Evolutionary conservation across 768 basidiomycete genomes (phyloP).

Genomic region (Sporobolomyces roseus): DNA sequence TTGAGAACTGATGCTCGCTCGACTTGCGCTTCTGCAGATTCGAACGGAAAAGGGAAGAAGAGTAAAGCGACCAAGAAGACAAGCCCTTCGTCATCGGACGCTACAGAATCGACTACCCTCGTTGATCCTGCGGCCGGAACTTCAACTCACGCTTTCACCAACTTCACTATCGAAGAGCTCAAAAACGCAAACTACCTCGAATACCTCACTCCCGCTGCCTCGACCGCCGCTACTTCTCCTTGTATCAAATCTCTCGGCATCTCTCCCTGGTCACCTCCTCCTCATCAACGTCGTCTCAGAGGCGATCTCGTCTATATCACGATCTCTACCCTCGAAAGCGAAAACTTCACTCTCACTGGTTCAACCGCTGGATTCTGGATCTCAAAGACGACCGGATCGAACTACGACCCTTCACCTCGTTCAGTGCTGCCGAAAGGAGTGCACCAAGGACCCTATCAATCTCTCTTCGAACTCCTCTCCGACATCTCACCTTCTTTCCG

Average conservation of each 20-base stretch:
- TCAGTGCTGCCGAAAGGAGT: slow-evolving; percentile 41
- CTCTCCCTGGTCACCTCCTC: slow-evolving; percentile 53
- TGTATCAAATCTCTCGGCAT: slow-evolving; percentile 48
- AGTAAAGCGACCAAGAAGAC: slow-evolving; percentile 48
- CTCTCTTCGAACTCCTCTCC: slow-evolving; percentile 51
- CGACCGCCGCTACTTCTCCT: slow-evolving; percentile 27
- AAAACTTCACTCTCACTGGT: slow-evolving; percentile 50
- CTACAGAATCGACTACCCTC: slow-evolving; percentile 32
- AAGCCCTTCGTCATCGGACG: slow-evolving; percentile 41
- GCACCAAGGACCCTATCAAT: slow-evolving; percentile 46
- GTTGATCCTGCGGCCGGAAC: slow-evolving; percentile 9
- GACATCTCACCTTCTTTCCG: slow-evolving; percentile 50
- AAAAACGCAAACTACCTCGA: slow-evolving; percentile 26
- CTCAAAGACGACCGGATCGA: slow-evolving; percentile 48
- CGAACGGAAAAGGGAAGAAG: slow-evolving; percentile 43
- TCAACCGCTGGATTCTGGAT: slow-evolving; percentile 52
- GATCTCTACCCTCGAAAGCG: slow-evolving; percentile 51
- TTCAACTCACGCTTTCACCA: slow-evolving; percentile 31
- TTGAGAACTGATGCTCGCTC: not conserved
- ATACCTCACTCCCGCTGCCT: slow-evolving; percentile 10
- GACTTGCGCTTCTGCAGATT: not conserved
- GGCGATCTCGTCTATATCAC: slow-evolving; percentile 53
- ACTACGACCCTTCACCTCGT: slow-evolving; percentile 52
- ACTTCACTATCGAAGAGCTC: slow-evolving; percentile 33
- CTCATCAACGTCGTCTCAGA: slow-evolving; percentile 50